A percentile compares a stretch with the other conserved stretches of the same genome.
Conservation (phyloP, 2,329 filamentous ascomycete genomes). For the Teratosphaeria epicoccoides region DNA sequence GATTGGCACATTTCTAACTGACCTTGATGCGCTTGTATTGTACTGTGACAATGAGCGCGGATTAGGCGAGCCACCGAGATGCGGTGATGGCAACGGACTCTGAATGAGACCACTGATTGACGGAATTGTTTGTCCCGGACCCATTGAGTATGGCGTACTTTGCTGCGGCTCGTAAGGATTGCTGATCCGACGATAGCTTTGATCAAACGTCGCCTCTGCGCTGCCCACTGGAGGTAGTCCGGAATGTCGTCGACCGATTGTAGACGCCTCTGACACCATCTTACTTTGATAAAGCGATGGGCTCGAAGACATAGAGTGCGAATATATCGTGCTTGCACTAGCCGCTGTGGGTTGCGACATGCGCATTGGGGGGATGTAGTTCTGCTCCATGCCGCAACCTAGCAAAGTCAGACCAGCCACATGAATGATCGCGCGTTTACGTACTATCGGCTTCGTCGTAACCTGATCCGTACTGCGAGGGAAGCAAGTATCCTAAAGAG, state of each 20-base stretch:
- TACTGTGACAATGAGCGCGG: conserved; percentile 16
- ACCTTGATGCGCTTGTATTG: conserved; percentile 17
- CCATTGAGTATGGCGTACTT: conserved; percentile 18
- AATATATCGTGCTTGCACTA: conserved; percentile 15
- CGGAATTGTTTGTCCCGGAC: conserved; percentile 20
- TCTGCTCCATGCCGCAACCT: conserved; percentile 24
- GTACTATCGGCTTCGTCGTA: conserved; percentile 24
- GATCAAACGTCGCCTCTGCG: conserved; percentile 15
- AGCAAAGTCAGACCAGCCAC: neutral
- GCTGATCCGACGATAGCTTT: conserved; percentile 19
- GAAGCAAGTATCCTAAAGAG: conserved; percentile 27
- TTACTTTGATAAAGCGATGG: conserved; percentile 23
- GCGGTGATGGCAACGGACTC: conserved; percentile 23
- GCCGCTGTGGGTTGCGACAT: conserved; percentile 20
- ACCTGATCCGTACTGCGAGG: conserved; percentile 24
- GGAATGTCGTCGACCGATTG: conserved; percentile 14
- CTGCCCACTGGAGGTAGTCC: conserved; percentile 12
- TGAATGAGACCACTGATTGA: conserved; percentile 26
- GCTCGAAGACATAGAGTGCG: conserved; percentile 20
- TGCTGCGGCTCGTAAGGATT: conserved; percentile 19
- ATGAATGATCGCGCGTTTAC: conserved; percentile 1
- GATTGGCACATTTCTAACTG: conserved; percentile 1
- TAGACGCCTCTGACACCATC: conserved; percentile 10
- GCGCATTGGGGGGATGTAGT: conserved; percentile 25
- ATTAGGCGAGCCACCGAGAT: conserved; percentile 12